Evolutionary conservation across 2,329 filamentous ascomycete species (phyloP).

Genomic region (Fusarium sacchari): DNA sequence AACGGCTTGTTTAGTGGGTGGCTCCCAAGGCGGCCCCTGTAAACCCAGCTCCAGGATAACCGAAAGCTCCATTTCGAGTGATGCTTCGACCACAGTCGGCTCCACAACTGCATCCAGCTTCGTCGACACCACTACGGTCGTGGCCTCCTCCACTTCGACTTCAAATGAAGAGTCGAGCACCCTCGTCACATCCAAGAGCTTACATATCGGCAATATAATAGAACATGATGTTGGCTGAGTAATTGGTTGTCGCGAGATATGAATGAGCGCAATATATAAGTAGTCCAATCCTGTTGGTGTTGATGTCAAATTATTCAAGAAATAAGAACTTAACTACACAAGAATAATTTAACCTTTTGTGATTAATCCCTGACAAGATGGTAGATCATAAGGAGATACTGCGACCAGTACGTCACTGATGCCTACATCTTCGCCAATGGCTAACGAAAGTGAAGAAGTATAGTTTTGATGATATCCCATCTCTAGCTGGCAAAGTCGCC

Average conservation of each 20-base stretch:
- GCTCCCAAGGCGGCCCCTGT: not conserved
- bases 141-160: not conserved
- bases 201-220: not conserved
- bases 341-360: not conserved
- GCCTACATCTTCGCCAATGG: fast-evolving
- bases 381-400: not conserved
- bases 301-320: fast-evolving
- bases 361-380: not conserved
- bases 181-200: fast-evolving
- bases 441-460: not conserved
- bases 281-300: fast-evolving
- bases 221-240: not conserved
- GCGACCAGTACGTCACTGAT: not conserved
- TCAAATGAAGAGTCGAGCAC: not conserved
- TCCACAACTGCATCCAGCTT: not conserved
- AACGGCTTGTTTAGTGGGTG: not conserved
- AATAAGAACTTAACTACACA: fast-evolving
- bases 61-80: too few relatives aligned
- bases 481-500: not conserved
- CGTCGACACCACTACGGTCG: not conserved
- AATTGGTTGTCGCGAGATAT: not conserved
- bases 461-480: not conserved
- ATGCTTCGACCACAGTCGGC: not conserved
- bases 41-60: not conserved
- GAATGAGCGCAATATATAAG: not conserved